Percentiles rank a stretch among this genome's conserved stretches.
Conservation (phyloP, 768 basidiomycete genomes). For the Multifurca ochricompacta region DNA sequence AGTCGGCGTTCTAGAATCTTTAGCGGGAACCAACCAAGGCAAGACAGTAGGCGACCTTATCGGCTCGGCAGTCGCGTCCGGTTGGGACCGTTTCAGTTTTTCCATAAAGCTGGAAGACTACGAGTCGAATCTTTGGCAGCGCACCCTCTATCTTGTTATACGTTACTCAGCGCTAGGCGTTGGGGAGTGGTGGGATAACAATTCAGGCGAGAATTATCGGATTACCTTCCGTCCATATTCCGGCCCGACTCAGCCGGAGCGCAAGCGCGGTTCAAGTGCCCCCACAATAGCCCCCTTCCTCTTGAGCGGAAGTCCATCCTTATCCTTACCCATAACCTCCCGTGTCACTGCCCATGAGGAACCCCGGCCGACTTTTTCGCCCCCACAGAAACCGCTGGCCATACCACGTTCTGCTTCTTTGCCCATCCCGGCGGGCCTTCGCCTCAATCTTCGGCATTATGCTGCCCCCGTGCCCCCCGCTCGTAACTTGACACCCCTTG, state of each 20-base stretch:
- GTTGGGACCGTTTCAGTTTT: slow-evolving; percentile 40
- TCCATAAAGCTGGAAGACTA: slow-evolving; percentile 67
- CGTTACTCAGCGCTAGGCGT: slow-evolving; percentile 40
- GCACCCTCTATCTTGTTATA: slow-evolving; percentile 55
- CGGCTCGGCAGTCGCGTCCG: slow-evolving; percentile 20
- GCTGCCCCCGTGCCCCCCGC: slow-evolving; percentile 14
- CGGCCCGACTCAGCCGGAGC: slow-evolving; percentile 8
- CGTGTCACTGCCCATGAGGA: slow-evolving; percentile 4
- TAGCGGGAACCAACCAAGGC: slow-evolving; percentile 15
- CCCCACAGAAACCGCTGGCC: slow-evolving; percentile 1
- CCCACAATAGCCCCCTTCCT: slow-evolving; percentile 13
- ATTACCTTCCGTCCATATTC: slow-evolving; percentile 47
- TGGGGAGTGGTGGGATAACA: slow-evolving; percentile 95
- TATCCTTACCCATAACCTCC: neutral
- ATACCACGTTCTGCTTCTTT: slow-evolving; percentile 13
- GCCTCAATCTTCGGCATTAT: slow-evolving; percentile 20
- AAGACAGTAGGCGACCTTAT: slow-evolving; percentile 37
- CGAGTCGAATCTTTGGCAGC: slow-evolving; percentile 37
- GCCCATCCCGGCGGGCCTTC: slow-evolving; percentile 9
- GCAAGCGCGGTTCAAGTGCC: neutral
- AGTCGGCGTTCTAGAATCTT: slow-evolving; percentile 29
- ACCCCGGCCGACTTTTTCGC: slow-evolving; percentile 5
- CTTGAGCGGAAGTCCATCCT: neutral
- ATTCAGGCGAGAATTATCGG: slow-evolving; percentile 67
- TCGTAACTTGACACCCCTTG: neutral